Evolutionary conservation across 164 flowering plant species (phyloP).

Genomic region (Kingdonia uniflora): DNA sequence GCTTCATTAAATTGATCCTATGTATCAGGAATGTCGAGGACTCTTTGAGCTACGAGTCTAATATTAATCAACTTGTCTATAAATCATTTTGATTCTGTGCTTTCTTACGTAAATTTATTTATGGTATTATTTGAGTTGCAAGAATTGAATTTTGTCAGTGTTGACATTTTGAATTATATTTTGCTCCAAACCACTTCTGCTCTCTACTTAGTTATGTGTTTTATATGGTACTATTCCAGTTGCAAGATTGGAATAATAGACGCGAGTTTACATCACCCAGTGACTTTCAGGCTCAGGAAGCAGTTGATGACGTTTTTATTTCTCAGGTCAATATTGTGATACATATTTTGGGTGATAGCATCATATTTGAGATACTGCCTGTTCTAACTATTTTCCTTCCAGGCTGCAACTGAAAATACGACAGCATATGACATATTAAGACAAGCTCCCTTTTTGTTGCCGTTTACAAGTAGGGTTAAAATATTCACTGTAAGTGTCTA

Average conservation of each 20-base stretch:
- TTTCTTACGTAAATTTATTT: too few species aligned
- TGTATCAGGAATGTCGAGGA: too few species aligned
- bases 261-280: slow-evolving; percentile 63
- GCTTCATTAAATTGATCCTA: too few species aligned
- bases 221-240: slow-evolving; percentile 26
- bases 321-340: slow-evolving; percentile 47
- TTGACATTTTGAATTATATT: too few species aligned
- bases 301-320: slow-evolving; percentile 68
- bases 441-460: slow-evolving; percentile 89
- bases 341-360: not conserved
- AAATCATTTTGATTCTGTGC: too few species aligned
- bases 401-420: slow-evolving; percentile 73
- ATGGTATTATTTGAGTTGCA: too few species aligned
- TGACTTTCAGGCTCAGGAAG: slow-evolving; percentile 89
- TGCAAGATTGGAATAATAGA: slow-evolving; percentile 97
- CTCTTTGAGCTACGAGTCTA: too few species aligned
- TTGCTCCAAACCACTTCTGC: too few species aligned
- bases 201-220: too few species aligned
- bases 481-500: slow-evolving; percentile 68
- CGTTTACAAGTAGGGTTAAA: slow-evolving; percentile 90
- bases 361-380: not conserved
- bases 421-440: slow-evolving; percentile 74
- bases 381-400: slow-evolving; percentile 17
- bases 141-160: too few species aligned
- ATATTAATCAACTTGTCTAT: too few species aligned